These are phyloP conservation scores for Myxozyma geophila DNA, from an alignment of 805 yeast species.

Conservation along the genomic window DNA sequence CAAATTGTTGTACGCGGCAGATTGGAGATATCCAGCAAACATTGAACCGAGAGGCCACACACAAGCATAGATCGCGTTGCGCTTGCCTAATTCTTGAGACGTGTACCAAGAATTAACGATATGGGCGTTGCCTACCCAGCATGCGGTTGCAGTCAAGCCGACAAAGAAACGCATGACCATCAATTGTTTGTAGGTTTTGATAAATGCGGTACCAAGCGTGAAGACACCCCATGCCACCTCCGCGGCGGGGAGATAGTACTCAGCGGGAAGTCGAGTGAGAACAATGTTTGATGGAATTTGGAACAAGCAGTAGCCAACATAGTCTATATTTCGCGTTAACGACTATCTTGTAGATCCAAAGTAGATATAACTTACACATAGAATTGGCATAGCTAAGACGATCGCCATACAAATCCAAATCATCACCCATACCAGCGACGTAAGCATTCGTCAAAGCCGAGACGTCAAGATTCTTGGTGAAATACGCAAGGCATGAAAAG, in stretches of 20 bases:
- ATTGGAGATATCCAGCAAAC: slow-evolving; percentile 66
- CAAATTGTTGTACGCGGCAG: slow-evolving; percentile 56
- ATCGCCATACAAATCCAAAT: slow-evolving; percentile 61
- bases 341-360: slow-evolving; percentile 48
- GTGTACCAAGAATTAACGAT: slow-evolving; percentile 56
- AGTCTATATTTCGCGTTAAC: too few relatives aligned
- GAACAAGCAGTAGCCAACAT: slow-evolving; percentile 43
- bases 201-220: slow-evolving; percentile 41
- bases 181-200: slow-evolving; percentile 43
- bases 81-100: slow-evolving; percentile 60
- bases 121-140: slow-evolving; percentile 51
- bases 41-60: slow-evolving; percentile 68
- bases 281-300: slow-evolving; percentile 51
- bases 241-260: slow-evolving; percentile 45
- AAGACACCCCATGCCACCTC: slow-evolving; percentile 51
- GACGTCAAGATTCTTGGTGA: slow-evolving; percentile 69
- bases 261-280: slow-evolving; percentile 44
- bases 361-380: slow-evolving; percentile 45
- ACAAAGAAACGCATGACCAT: slow-evolving; percentile 49
- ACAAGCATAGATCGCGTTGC: slow-evolving; percentile 62
- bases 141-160: slow-evolving; percentile 52
- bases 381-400: slow-evolving; percentile 59
- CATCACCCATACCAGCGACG: slow-evolving; percentile 64
- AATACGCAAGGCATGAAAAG: slow-evolving; percentile 64
- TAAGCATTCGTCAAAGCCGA: slow-evolving; percentile 68